phyloP scores from a whole-genome alignment of 2,329 filamentous ascomycete genomes.

The Fusarium luffae region DNA sequence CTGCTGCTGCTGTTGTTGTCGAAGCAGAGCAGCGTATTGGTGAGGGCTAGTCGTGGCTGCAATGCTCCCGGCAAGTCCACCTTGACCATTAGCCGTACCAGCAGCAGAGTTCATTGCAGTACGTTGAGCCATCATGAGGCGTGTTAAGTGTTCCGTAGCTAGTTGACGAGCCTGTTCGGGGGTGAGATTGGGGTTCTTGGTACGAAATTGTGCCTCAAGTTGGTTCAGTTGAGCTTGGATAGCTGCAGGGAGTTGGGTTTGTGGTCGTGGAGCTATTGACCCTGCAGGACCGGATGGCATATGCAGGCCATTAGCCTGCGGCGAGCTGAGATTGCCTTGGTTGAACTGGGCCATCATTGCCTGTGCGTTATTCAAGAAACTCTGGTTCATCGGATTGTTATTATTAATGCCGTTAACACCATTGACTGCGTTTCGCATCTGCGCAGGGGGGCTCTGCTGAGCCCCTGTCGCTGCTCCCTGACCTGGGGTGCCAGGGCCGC shows the following conservation, averaged over 20 bases:
- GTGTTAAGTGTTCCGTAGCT: conserved; percentile 62
- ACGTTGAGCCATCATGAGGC: conserved; percentile 60
- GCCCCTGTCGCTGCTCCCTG: conserved; percentile 37
- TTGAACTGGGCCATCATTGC: conserved; percentile 64
- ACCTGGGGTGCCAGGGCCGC: conserved; percentile 49
- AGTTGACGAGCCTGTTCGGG: conserved; percentile 62
- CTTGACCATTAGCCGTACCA: conserved; percentile 58
- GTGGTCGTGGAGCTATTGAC: conserved; percentile 57
- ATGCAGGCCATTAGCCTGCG: conserved; percentile 58
- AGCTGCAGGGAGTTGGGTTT: conserved; percentile 58
- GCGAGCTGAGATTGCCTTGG: conserved; percentile 54
- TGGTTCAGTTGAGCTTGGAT: conserved; percentile 62
- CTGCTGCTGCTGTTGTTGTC: conserved; percentile 66
- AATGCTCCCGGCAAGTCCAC: conserved; percentile 61
- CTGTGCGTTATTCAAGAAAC: conserved; percentile 63
- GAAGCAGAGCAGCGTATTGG: conserved; percentile 68
- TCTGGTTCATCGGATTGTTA: conserved; percentile 60
- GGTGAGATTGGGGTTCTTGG: conserved; percentile 62
- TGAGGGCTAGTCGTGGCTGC: conserved; percentile 64
- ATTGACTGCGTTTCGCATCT: conserved; percentile 52
- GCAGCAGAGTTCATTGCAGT: conserved; percentile 67
- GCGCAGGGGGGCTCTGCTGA: conserved; percentile 58
- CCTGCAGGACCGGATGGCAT: conserved; percentile 59
- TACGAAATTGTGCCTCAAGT: conserved; percentile 63
- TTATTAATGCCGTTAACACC: conserved; percentile 47